These are phyloP conservation scores for Stevia rebaudiana DNA, from an alignment of 140 eudicot species.

Conservation along the genomic window DNA sequence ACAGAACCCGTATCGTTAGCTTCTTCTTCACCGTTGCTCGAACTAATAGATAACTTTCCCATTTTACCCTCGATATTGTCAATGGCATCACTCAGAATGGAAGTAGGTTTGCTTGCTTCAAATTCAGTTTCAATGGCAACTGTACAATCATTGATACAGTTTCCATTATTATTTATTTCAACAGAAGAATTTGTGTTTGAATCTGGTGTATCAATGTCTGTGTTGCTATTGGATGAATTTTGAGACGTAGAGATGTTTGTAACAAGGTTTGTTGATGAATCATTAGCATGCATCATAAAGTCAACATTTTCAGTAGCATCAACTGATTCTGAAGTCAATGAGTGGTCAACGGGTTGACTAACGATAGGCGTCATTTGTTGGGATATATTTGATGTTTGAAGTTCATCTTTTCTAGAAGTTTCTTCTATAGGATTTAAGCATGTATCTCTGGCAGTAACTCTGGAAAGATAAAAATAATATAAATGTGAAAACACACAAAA, in stretches of 20 bases:
- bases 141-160: neutral
- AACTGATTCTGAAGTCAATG: conserved; percentile 25
- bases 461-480: no score
- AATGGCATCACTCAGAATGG: conserved; percentile 9
- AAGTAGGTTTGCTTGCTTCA: conserved; percentile 5
- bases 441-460: conserved; percentile 41
- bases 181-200: conserved; percentile 21
- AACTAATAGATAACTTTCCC: conserved; percentile 16
- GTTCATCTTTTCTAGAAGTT: conserved; percentile 21
- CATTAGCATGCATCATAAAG: conserved; percentile 13
- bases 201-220: conserved; percentile 28
- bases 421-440: conserved; percentile 48
- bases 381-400: conserved; percentile 11
- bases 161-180: conserved; percentile 24
- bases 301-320: conserved; percentile 17
- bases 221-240: conserved; percentile 22
- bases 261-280: conserved; percentile 14
- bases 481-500: conserved; percentile 17
- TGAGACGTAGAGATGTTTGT: conserved; percentile 20
- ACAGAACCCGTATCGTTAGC: conserved; percentile 7
- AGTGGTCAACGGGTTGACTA: conserved; percentile 26
- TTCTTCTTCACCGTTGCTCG: conserved; percentile 18
- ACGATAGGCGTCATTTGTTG: conserved; percentile 18
- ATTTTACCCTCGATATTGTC: neutral
- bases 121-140: neutral